Conservation (phyloP, 2,329 filamentous ascomycete genomes). For the Colletotrichum shisoi region DNA sequence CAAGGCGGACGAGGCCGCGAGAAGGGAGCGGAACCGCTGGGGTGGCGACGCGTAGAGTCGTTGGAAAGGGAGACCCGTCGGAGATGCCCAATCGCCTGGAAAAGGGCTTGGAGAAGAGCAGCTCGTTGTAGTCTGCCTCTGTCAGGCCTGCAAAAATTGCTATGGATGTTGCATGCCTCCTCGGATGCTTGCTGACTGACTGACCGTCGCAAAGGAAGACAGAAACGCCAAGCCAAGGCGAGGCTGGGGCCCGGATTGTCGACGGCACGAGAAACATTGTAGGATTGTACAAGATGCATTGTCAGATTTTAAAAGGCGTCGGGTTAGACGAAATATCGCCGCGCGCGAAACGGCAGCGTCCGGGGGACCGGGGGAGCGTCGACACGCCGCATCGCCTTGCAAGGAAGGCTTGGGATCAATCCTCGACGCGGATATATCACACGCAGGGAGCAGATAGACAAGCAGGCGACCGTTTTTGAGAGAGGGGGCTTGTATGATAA, state of each 20-base stretch:
- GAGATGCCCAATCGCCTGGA: not conserved
- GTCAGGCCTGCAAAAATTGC: too few species aligned
- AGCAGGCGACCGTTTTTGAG: not conserved
- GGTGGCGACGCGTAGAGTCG: conserved; percentile 43
- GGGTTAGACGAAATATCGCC: conserved; percentile 22
- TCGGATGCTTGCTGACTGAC: too few species aligned
- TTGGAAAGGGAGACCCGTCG: too few species aligned
- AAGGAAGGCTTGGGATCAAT: conserved; percentile 9
- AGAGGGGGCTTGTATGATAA: conserved; percentile 4
- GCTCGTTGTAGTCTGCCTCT: too few species aligned
- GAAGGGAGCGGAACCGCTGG: conserved; percentile 62
- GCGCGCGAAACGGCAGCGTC: conserved; percentile 15
- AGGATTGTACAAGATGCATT: conserved; percentile 1
- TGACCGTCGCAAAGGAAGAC: not conserved
- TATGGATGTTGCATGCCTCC: too few species aligned
- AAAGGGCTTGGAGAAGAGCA: too few species aligned
- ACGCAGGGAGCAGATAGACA: not conserved
- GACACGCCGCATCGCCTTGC: conserved; percentile 12
- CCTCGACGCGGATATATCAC: not conserved
- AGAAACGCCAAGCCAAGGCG: conserved; percentile 13
- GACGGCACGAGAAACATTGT: not conserved
- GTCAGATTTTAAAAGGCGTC: conserved; percentile 12
- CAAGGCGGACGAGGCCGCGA: conserved; percentile 58
- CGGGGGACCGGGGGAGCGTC: conserved; percentile 6
- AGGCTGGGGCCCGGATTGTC: not conserved